phyloP scores from a whole-genome alignment of 192 early-diverging fungal species.

The Umbelopsis vinacea region DNA sequence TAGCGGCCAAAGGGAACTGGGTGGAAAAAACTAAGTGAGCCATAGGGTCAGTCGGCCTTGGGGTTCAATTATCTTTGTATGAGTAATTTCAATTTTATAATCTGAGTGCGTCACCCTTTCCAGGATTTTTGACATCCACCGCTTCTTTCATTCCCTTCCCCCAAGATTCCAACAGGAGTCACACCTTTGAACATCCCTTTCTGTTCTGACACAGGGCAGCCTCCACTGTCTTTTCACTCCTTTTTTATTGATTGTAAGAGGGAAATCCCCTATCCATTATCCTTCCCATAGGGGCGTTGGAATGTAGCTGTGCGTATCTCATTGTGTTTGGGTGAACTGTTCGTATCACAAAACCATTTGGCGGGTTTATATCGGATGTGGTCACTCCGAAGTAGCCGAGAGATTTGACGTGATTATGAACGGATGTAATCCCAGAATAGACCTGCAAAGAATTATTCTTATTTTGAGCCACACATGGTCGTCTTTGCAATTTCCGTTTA shows the following conservation, averaged over 20 bases:
- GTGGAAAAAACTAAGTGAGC: neutral
- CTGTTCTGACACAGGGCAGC: neutral
- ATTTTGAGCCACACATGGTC: slow-evolving; percentile 11
- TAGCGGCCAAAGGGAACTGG: too few species aligned
- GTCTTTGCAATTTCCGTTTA: slow-evolving; percentile 11
- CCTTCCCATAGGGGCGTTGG: slow-evolving; percentile 20
- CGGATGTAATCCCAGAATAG: neutral
- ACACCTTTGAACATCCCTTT: neutral
- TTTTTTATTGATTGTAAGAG: neutral
- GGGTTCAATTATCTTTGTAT: neutral
- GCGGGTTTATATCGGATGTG: neutral
- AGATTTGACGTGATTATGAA: slow-evolving; percentile 7
- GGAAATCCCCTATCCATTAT: neutral
- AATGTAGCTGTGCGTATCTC: neutral
- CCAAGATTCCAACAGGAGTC: neutral
- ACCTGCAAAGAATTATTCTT: neutral
- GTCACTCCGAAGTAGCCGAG: slow-evolving; percentile 1
- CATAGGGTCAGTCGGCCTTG: too few species aligned
- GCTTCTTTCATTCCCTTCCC: neutral
- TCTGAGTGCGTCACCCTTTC: neutral
- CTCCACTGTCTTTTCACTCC: neutral
- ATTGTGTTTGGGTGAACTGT: neutral
- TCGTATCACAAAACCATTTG: neutral
- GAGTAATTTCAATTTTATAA: neutral
- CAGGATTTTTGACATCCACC: too few species aligned